Evolutionary conservation across 495 filamentous ascomycete genomes (phyloP).

Genomic region (Beverwykella pulmonaria): DNA sequence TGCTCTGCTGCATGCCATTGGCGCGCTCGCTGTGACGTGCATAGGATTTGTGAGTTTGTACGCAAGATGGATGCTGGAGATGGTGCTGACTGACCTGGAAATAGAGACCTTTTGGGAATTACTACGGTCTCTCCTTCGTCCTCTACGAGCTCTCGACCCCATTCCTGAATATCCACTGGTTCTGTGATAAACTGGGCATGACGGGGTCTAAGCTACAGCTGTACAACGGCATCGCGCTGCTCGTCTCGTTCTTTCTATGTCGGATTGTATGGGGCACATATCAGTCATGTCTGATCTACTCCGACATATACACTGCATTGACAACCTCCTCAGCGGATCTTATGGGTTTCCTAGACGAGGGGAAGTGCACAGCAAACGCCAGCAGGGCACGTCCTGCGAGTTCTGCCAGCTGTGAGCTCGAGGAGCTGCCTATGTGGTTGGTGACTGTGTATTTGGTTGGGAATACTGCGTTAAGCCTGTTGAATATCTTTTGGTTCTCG

Average conservation of each 20-base stretch:
- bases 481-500: slow-evolving; percentile 95
- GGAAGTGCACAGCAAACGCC: slow-evolving; percentile 13
- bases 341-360: slow-evolving; percentile 8
- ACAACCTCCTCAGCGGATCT: background rate
- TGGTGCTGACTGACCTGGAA: background rate
- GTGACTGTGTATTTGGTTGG: slow-evolving; percentile 70
- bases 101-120: slow-evolving; percentile 90
- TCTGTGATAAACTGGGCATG: slow-evolving; percentile 93
- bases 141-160: slow-evolving; percentile 82
- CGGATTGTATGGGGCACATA: slow-evolving; percentile 79
- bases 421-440: slow-evolving; percentile 73
- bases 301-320: slow-evolving; percentile 31
- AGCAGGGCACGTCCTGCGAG: background rate
- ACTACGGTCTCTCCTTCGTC: slow-evolving; percentile 85
- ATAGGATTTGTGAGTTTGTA: slow-evolving; percentile 25
- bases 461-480: slow-evolving; percentile 76
- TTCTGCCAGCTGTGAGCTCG: slow-evolving; percentile 2
- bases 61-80: background rate
- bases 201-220: slow-evolving; percentile 82
- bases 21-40: slow-evolving; percentile 24
- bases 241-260: slow-evolving; percentile 78
- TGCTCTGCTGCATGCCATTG: slow-evolving; percentile 27
- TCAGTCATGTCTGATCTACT: slow-evolving; percentile 24
- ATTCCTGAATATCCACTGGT: slow-evolving; percentile 78
- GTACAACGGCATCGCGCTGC: slow-evolving; percentile 77